A percentile compares a stretch with the other conserved stretches of the same genome.
phyloP scores from a whole-genome alignment of 805 yeast genomes.

The Diddensiella santjacobensis region DNA sequence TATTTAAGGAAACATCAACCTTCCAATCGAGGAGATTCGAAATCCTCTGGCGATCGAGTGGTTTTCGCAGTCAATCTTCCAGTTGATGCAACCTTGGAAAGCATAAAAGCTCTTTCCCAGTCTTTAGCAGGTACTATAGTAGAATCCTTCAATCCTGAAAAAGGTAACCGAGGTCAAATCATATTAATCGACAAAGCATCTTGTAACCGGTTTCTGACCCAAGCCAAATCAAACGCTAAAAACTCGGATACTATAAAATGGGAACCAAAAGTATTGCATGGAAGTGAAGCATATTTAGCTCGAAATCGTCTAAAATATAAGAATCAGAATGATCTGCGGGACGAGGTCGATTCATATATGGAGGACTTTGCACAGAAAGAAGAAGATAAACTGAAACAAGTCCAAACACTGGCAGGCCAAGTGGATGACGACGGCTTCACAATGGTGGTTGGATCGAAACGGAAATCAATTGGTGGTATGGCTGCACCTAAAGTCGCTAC shows the following conservation, averaged over 20 bases:
- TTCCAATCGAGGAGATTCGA: slow-evolving; percentile 1
- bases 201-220: slow-evolving; percentile 57
- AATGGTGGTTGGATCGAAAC: slow-evolving; percentile 78
- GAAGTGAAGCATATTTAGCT: slow-evolving; percentile 35
- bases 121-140: slow-evolving; percentile 44
- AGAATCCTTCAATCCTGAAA: slow-evolving; percentile 29
- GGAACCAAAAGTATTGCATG: slow-evolving; percentile 15
- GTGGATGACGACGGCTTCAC: slow-evolving; percentile 96
- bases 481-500: slow-evolving; percentile 21
- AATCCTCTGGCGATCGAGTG: slow-evolving; percentile 40
- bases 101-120: slow-evolving; percentile 53
- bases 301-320: slow-evolving; percentile 32
- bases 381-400: slow-evolving; percentile 37
- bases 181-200: slow-evolving; percentile 71
- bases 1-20: slow-evolving; percentile 22
- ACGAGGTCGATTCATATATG: slow-evolving; percentile 58
- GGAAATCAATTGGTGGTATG: slow-evolving; percentile 74
- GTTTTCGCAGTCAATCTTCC: slow-evolving; percentile 81
- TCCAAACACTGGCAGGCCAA: slow-evolving; percentile 36
- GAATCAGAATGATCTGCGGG: slow-evolving; percentile 50
- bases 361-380: slow-evolving; percentile 68
- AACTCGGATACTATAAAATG: slow-evolving; percentile 19
- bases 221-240: slow-evolving; percentile 50
- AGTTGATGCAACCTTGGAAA: slow-evolving; percentile 48
- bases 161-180: slow-evolving; percentile 53